phyloP scores from a whole-genome alignment of 1,139 yeast genomes.

The Blastobotrys apis region DNA sequence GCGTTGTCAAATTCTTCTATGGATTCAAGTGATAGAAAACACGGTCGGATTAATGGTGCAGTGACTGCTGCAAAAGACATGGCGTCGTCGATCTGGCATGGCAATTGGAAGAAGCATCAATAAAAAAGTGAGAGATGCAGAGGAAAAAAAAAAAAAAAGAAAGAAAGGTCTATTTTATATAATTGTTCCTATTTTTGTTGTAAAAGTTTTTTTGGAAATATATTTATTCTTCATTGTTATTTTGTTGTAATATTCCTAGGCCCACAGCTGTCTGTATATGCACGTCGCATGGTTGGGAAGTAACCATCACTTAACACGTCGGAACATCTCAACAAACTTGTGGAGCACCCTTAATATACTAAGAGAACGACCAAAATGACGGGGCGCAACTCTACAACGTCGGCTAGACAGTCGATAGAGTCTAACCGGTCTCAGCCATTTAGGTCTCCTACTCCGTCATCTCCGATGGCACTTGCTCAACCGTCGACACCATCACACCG shows the following conservation, averaged over 20 bases:
- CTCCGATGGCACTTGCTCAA: not conserved
- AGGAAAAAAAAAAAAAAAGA: not conserved
- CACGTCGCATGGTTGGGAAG: too few species aligned
- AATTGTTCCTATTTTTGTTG: slow-evolving; percentile 5
- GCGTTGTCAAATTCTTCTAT: not conserved
- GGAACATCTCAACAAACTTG: too few species aligned
- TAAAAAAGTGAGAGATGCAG: not conserved
- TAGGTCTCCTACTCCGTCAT: slow-evolving; percentile 5
- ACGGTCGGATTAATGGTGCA: slow-evolving; percentile 20
- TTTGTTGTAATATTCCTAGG: too few species aligned
- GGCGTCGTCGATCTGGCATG: slow-evolving; percentile 21
- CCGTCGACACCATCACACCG: slow-evolving; percentile 13
- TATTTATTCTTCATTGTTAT: not conserved
- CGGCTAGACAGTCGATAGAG: slow-evolving; percentile 8
- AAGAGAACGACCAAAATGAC: not conserved
- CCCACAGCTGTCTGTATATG: too few species aligned
- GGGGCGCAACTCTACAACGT: not conserved
- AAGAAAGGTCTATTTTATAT: slow-evolving; percentile 7
- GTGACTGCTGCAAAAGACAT: slow-evolving; percentile 22
- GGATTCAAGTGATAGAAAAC: not conserved
- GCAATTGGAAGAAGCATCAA: slow-evolving; percentile 19
- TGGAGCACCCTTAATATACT: too few species aligned
- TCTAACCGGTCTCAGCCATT: slow-evolving; percentile 2
- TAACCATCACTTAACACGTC: too few species aligned
- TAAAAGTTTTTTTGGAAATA: slow-evolving; percentile 1